phyloP scores from a whole-genome alignment of 192 early-diverging fungal species.

The Coemansia sp. region DNA sequence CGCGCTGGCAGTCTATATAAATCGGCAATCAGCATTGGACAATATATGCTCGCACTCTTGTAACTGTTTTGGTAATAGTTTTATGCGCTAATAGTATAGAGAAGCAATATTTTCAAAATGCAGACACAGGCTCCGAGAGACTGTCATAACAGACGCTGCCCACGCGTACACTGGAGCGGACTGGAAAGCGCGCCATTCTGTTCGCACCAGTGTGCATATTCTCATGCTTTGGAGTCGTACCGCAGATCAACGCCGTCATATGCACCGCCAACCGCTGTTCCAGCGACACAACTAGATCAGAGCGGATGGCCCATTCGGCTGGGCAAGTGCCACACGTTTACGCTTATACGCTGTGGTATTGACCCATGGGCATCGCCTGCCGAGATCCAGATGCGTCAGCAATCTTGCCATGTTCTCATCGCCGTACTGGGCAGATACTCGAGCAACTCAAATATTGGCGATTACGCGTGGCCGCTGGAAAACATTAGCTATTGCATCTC shows the following conservation, averaged over 20 bases:
- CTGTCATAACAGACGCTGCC: constrained; percentile 2
- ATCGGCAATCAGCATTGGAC: neutral
- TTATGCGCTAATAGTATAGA: neutral
- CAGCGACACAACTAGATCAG: neutral
- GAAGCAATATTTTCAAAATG: neutral
- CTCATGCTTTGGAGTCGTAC: constrained; percentile 11
- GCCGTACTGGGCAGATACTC: constrained; percentile 8
- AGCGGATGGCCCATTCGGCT: neutral
- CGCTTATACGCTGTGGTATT: constrained; percentile 28
- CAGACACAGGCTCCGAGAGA: neutral
- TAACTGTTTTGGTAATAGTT: neutral
- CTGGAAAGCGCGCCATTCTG: constrained; percentile 1
- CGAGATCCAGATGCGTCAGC: constrained; percentile 18
- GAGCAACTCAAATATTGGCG: neutral
- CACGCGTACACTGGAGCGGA: constrained; percentile 1
- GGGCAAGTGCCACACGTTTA: constrained; percentile 17
- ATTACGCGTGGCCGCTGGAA: constrained; percentile 26
- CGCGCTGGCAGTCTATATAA: neutral
- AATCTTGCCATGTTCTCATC: constrained; percentile 9
- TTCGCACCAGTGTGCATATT: constrained; percentile 17
- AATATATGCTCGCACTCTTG: neutral
- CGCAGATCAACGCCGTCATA: constrained; percentile 2
- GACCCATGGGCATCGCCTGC: constrained; percentile 21
- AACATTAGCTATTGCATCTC: constrained; percentile 21
- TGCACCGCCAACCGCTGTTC: neutral